phyloP scores from a whole-genome alignment of 164 flowering plant species.

The Buxus sempervirens region DNA sequence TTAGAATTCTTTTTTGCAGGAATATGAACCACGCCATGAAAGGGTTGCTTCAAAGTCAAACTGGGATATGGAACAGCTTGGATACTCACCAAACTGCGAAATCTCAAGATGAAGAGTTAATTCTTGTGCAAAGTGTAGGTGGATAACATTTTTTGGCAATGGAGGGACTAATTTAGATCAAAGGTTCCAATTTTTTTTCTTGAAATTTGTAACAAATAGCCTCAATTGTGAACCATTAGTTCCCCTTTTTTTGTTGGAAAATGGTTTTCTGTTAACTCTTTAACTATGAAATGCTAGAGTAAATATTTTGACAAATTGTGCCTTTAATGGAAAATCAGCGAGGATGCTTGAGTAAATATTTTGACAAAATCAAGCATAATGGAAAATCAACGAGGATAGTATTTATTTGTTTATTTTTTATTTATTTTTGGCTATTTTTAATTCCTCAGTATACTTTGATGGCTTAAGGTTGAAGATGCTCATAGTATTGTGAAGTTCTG shows the following conservation, averaged over 20 bases:
- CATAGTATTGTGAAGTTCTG: not conserved
- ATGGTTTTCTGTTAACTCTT: constrained; percentile 9
- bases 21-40: constrained; percentile 84
- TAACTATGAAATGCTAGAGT: constrained; percentile 24
- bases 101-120: constrained; percentile 44
- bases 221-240: constrained; percentile 31
- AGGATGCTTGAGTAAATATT: too few species aligned
- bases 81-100: constrained; percentile 50
- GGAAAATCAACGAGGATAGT: not conserved
- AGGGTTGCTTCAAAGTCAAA: constrained; percentile 65
- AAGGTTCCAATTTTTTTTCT: constrained; percentile 24
- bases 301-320: too few species aligned
- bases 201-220: constrained; percentile 33
- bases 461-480: not conserved
- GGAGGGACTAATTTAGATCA: constrained; percentile 25
- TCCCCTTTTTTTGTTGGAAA: constrained; percentile 10
- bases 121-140: constrained; percentile 13
- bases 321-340: too few species aligned
- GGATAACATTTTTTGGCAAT: constrained; percentile 25
- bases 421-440: not conserved
- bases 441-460: too few species aligned
- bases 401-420: not conserved
- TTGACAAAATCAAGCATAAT: too few species aligned
- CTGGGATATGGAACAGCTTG: constrained; percentile 86
- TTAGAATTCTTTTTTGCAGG: constrained; percentile 36